These are phyloP conservation scores for Heliocybe sulcata DNA, from an alignment of 1,284 basidiomycete species.

Conservation along the genomic window DNA sequence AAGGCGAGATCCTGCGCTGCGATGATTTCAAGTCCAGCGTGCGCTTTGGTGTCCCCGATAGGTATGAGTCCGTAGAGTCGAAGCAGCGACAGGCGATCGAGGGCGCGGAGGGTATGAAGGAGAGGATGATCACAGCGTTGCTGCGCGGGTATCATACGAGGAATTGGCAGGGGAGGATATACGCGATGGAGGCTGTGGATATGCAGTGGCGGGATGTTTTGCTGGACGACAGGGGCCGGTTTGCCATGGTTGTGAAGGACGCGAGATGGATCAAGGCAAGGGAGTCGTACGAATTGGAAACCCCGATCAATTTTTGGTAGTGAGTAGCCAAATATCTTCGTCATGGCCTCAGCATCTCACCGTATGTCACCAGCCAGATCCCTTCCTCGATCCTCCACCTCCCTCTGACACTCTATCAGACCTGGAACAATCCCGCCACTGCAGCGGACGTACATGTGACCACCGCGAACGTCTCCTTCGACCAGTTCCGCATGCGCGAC, in stretches of 20 bases:
- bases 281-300: not conserved
- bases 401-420: not conserved
- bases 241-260: not conserved
- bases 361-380: not conserved
- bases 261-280: not conserved
- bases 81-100: not conserved
- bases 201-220: not conserved
- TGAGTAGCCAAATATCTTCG: not conserved
- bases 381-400: not conserved
- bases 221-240: not conserved
- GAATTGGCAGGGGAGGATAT: slow-evolving; percentile 1
- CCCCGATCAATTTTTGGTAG: not conserved
- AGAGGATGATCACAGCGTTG: not conserved
- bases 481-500: not conserved
- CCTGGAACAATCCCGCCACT: not conserved
- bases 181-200: not conserved
- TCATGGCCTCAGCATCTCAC: not conserved
- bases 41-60: not conserved
- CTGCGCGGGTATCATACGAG: not conserved
- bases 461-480: not conserved
- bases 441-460: not conserved
- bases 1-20: slow-evolving; percentile 30
- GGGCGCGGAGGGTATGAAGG: not conserved
- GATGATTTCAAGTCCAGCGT: slow-evolving; percentile 21
- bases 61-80: not conserved